Conservation (phyloP, 768 basidiomycete genomes). For the Tephrocybe sp. region DNA sequence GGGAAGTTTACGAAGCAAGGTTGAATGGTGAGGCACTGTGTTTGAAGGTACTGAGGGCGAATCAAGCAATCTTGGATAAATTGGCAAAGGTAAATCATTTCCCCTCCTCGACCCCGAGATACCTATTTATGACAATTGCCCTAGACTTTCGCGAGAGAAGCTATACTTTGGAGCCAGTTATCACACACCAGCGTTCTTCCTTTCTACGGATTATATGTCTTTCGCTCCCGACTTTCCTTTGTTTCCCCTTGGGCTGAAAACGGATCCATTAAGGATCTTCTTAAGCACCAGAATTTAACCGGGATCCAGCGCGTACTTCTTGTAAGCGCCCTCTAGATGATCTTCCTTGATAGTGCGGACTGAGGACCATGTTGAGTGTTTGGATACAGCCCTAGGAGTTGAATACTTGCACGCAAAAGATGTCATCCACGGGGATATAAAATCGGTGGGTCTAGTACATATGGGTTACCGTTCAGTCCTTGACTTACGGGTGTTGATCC, state of each 20-base stretch:
- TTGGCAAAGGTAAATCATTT: not conserved
- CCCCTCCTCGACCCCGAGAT: not conserved
- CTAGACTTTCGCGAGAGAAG: conserved; percentile 1
- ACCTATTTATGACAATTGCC: not conserved
- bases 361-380: not conserved
- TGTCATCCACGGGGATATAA: conserved; percentile 28
- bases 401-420: conserved; percentile 21
- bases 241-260: conserved; percentile 26
- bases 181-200: conserved; percentile 28
- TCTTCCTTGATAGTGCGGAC: not conserved
- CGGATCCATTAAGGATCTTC: conserved; percentile 26
- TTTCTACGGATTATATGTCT: conserved; percentile 25
- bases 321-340: not conserved
- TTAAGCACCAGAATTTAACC: conserved; percentile 16
- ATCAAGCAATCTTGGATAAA: not conserved
- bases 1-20: not conserved
- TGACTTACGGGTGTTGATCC: not conserved
- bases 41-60: not conserved
- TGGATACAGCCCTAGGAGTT: conserved; percentile 24
- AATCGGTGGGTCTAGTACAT: conserved; percentile 18
- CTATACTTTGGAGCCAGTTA: conserved; percentile 26
- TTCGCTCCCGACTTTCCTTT: conserved; percentile 21
- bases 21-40: not conserved
- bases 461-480: not conserved
- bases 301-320: conserved; percentile 13